Evolutionary conservation across 1,139 yeast species (phyloP), one percentile per base, ranked within the genome.

Genomic region (Magnusiomyces clavatus): DNA sequence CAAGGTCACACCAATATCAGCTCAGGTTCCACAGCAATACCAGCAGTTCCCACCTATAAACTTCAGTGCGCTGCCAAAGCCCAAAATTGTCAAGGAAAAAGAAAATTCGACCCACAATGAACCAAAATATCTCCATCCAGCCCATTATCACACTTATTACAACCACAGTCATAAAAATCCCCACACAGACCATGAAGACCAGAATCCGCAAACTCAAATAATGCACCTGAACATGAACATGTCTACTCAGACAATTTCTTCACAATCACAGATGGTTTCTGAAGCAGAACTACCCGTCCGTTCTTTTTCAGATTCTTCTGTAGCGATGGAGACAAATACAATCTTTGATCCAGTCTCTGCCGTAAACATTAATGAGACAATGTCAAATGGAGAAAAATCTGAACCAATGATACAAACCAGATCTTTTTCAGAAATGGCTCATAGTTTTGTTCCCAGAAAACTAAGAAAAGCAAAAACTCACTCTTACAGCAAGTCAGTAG

Each of bases 241-340:
- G 16, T 44, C 47, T 5, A 35, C 39, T 11, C 47, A 44, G 13
- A 44, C 14, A 11, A 16, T 44, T 6, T 13, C 14, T 12, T 6
- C 14, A 11, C 11, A 34, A 17, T 14, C 16, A 11, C 17, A 39
- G 8, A 39, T 16, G 24, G 20, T 20, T 10, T 10, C 20, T 12
- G 24, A 39, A 39, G 19, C 47, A 6, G 48, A 45, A 36, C 24
- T 14, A 45, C 36, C 34, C 5, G 42, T 37, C 5, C 29, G 48
- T 2, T 35, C 48, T 3, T 36, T 45, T 45, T 45, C 48, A 14
- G 48, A 45, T 17, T 37, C 48, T 19, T 45, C 48, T 8, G 19
- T 45, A 12, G 10, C 16, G 11, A 34, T 45, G 10, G 48, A 45
- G 20, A 17, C 31, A 19, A 12, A 16, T 37, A 34, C 41, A 12